phyloP scores from a whole-genome alignment of 2,329 filamentous ascomycete species.

The Diaporthe citrichinensis region DNA sequence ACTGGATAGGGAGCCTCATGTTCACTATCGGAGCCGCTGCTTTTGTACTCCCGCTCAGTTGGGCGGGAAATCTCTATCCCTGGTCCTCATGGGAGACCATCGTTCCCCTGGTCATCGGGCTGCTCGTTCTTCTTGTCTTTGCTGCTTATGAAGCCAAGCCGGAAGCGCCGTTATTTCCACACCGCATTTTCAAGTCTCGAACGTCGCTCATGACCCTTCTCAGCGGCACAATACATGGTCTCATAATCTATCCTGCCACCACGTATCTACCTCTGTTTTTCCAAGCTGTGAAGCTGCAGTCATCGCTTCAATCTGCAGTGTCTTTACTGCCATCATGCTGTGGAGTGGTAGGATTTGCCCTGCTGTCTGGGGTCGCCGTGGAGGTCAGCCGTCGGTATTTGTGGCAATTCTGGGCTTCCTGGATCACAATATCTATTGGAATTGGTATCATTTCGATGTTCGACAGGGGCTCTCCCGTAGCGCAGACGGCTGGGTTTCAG shows the following conservation, averaged over 20 bases:
- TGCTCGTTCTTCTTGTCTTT: constrained; percentile 48
- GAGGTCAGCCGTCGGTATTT: constrained; percentile 41
- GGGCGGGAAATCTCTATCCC: constrained; percentile 51
- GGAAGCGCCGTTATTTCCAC: constrained; percentile 49
- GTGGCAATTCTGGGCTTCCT: constrained; percentile 45
- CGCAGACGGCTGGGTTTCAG: constrained; percentile 45
- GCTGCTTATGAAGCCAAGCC: constrained; percentile 49
- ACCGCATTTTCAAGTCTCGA: constrained; percentile 48
- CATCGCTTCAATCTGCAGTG: constrained; percentile 48
- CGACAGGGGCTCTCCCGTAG: constrained; percentile 40
- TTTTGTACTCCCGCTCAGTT: constrained; percentile 51
- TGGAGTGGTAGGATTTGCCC: constrained; percentile 38
- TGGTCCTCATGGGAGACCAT: constrained; percentile 53
- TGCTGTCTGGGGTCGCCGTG: constrained; percentile 26
- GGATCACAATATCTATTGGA: constrained; percentile 44
- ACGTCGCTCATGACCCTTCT: constrained; percentile 46
- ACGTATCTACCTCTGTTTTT: constrained; percentile 53
- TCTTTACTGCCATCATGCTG: constrained; percentile 47
- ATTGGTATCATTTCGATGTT: constrained; percentile 44
- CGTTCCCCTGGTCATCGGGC: constrained; percentile 50
- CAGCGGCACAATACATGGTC: constrained; percentile 50
- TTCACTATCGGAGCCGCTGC: constrained; percentile 47
- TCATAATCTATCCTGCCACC: constrained; percentile 48
- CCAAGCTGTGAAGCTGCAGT: constrained; percentile 51
- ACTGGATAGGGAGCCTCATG: constrained; percentile 47